These are phyloP conservation scores for Crithidia thermophila DNA, from an alignment of 208 protist genomes.

Conservation along the genomic window DNA sequence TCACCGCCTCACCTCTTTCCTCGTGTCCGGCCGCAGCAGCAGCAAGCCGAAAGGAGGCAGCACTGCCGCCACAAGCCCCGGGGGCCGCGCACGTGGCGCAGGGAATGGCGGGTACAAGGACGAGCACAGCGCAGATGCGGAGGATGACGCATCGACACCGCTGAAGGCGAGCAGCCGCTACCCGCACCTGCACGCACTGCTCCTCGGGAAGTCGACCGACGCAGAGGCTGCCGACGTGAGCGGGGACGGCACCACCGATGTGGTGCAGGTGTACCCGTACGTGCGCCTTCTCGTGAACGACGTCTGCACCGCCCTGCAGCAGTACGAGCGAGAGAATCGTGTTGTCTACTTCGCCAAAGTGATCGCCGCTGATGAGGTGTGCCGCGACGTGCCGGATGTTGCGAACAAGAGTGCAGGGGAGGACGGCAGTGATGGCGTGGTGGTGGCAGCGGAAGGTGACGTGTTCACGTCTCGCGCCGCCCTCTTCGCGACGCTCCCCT, in stretches of 20 bases:
- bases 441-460: slow-evolving; percentile 2
- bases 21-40: neutral
- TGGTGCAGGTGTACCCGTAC: slow-evolving; percentile 60
- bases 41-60: neutral
- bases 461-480: slow-evolving; percentile 18
- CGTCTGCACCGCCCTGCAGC: slow-evolving; percentile 31
- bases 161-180: slow-evolving; percentile 13
- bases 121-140: neutral
- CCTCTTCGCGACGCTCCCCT: slow-evolving; percentile 29
- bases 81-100: neutral
- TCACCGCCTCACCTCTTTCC: slow-evolving; percentile 7
- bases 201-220: slow-evolving; percentile 1
- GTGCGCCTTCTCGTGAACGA: slow-evolving; percentile 38
- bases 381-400: slow-evolving; percentile 55
- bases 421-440: slow-evolving; percentile 1
- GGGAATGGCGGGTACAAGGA: neutral
- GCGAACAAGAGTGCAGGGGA: slow-evolving; percentile 11
- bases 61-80: neutral
- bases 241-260: slow-evolving; percentile 23
- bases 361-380: slow-evolving; percentile 33
- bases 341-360: slow-evolving; percentile 60
- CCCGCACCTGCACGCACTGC: slow-evolving; percentile 24
- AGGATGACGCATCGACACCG: neutral
- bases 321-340: slow-evolving; percentile 65
- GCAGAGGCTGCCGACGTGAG: neutral